Percentiles rank a stretch among this genome's conserved stretches.
These are phyloP conservation scores for Hymenoscyphus infarciens DNA, from an alignment of 2,329 filamentous ascomycete genomes.

Conservation along the genomic window DNA sequence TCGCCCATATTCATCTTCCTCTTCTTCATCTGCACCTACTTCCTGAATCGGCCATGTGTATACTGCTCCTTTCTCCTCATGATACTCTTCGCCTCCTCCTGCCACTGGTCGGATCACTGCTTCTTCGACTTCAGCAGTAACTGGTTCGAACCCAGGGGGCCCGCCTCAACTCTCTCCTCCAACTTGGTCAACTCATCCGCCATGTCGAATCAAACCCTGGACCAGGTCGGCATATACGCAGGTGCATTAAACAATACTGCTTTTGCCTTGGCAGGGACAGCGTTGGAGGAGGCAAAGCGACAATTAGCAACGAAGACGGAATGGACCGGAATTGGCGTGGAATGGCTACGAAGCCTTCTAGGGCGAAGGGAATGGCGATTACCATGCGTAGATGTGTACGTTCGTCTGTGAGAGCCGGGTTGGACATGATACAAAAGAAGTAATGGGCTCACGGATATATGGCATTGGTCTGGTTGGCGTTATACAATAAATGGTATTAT, in stretches of 20 bases:
- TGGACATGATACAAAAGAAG: slow-evolving; percentile 1
- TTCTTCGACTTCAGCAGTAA: slow-evolving; percentile 90
- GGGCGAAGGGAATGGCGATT: slow-evolving; percentile 86
- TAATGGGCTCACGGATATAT: neutral
- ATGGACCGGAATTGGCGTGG: slow-evolving; percentile 74
- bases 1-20: slow-evolving; percentile 82
- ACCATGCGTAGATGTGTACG: slow-evolving; percentile 84
- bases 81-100: slow-evolving; percentile 88
- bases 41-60: slow-evolving; percentile 92
- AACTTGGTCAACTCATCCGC: slow-evolving; percentile 27
- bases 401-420: slow-evolving; percentile 57
- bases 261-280: slow-evolving; percentile 62
- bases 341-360: slow-evolving; percentile 80
- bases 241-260: slow-evolving; percentile 64
- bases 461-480: slow-evolving; percentile 6
- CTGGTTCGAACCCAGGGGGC: slow-evolving; percentile 81
- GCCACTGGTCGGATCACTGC: slow-evolving; percentile 83
- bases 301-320: slow-evolving; percentile 52
- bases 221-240: slow-evolving; percentile 35
- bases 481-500: neutral
- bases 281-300: slow-evolving; percentile 56
- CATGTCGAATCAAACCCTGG: slow-evolving; percentile 32
- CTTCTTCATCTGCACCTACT: slow-evolving; percentile 90
- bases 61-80: slow-evolving; percentile 96
- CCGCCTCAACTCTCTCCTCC: slow-evolving; percentile 21